Evolutionary conservation across 208 protist species (phyloP), one percentile per base, ranked within the genome.

Genomic region (Kentomonas sorsogonicus): DNA sequence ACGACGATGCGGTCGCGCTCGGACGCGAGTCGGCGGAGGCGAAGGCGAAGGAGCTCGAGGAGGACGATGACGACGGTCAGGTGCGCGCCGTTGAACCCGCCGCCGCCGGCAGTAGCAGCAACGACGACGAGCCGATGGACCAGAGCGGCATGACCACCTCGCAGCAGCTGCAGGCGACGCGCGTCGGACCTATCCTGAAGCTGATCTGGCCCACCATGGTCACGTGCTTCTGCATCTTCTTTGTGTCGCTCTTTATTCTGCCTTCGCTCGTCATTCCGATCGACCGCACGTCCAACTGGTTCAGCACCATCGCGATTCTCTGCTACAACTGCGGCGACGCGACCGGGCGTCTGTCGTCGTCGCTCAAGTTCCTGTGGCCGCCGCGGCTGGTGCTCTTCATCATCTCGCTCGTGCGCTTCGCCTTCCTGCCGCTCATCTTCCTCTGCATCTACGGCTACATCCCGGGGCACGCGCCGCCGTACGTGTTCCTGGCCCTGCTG

Each of bases 301-400:
- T 89, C 60, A 54, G 73, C n/a, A 89, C 84, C 11, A 85, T 90
- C 29, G 74, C 83, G 2, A 82, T 91, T 69, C 69, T 91, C 10
- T 23, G 78, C 30, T 91, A 88, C 79, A 94, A 94, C 79, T 79
- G 62, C 55, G 75, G 77, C 53, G 83, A 93, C 47, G 82, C 74
- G 9, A 58, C 60, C 6, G 86, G 86, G 9, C 77, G 83, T 20
- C 67, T 80, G 38, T 65, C 44, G 20, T 79, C 83, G 10, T 63
- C 53, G 9, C 61, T 91, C 51, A 47, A 66, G 39, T 55, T 63
- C 18, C 53, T 91, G 16, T 86, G 76, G 83, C 55, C 67, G 1
- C 63, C 78, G 3, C 69, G 66, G 22, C 67, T 62, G 48, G 66
- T 78, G 50, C 44, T 88, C 22, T 44, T 89, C 18, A 72, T 81